These are phyloP conservation scores for Arachis monticola DNA, from an alignment of 331 rosid species.

Conservation along the genomic window DNA sequence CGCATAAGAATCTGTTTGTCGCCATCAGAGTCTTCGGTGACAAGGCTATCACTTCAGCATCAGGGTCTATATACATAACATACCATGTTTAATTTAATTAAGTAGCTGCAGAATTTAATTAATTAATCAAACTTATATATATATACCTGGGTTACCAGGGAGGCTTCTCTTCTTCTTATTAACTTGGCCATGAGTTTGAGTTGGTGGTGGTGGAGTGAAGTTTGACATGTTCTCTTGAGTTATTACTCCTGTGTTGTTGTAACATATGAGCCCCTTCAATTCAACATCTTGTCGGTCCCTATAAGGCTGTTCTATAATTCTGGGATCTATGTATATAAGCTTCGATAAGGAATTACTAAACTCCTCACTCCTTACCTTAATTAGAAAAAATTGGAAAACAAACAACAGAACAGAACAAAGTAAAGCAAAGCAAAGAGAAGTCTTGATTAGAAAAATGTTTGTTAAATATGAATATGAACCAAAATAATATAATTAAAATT, in stretches of 20 bases:
- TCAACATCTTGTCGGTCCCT: slow-evolving; percentile 31
- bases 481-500: slow-evolving; percentile 37
- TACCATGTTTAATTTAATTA: too few relatives aligned
- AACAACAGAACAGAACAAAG: slow-evolving; percentile 43
- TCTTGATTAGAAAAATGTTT: not conserved
- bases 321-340: slow-evolving; percentile 37
- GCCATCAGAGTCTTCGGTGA: slow-evolving; percentile 85
- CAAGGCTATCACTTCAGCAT: slow-evolving; percentile 84
- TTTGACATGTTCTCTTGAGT: slow-evolving; percentile 61
- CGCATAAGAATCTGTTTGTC: slow-evolving; percentile 85
- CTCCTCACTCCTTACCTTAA: slow-evolving; percentile 17
- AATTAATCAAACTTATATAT: too few relatives aligned
- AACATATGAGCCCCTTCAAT: slow-evolving; percentile 52
- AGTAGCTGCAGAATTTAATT: too few relatives aligned
- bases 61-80: slow-evolving; percentile 65
- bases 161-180: slow-evolving; percentile 91
- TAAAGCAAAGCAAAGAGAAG: slow-evolving; percentile 33
- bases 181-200: slow-evolving; percentile 50
- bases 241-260: slow-evolving; percentile 52
- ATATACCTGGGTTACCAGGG: slow-evolving; percentile 96
- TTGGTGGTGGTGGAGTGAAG: slow-evolving; percentile 47
- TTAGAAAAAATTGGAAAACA: slow-evolving; percentile 26
- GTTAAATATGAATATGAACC: slow-evolving; percentile 23
- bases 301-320: not conserved
- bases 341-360: not conserved